Evolutionary conservation across 2,329 filamentous ascomycete genomes (phyloP).

Genomic region (Coleophoma cylindrospora): DNA sequence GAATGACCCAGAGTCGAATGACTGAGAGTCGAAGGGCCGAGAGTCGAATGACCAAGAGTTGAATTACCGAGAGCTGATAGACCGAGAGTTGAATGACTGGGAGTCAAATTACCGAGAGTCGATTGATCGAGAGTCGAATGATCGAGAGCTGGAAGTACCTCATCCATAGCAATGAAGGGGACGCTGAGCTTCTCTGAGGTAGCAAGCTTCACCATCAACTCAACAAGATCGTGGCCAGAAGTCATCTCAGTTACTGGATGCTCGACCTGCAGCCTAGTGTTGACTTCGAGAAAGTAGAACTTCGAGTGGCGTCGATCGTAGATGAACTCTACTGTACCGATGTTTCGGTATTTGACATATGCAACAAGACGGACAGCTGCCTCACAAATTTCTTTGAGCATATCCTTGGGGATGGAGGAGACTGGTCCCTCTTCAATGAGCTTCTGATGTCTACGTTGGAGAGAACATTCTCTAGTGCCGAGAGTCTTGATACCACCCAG

Average conservation of each 20-base stretch:
- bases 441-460: constrained; percentile 47
- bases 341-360: constrained; percentile 44
- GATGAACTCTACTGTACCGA: constrained; percentile 61
- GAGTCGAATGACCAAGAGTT: no score
- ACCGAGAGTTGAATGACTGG: no score
- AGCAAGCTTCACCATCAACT: constrained; percentile 19
- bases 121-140: no score
- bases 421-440: constrained; percentile 43
- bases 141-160: background rate
- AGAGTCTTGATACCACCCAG: constrained; percentile 32
- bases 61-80: no score
- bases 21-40: constrained; percentile 34
- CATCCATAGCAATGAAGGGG: constrained; percentile 1
- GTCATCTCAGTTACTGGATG: constrained; percentile 37
- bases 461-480: constrained; percentile 44
- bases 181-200: constrained; percentile 40
- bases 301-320: constrained; percentile 36
- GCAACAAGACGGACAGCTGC: constrained; percentile 32
- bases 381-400: constrained; percentile 28
- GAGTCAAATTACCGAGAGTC: no score
- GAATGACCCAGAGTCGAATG: constrained; percentile 50
- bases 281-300: constrained; percentile 44
- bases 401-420: constrained; percentile 32
- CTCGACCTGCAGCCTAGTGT: constrained; percentile 39
- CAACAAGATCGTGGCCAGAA: constrained; percentile 32